Evolutionary conservation across 2,329 filamentous ascomycete species (phyloP).

Genomic region (Colletotrichum noveboracense): DNA sequence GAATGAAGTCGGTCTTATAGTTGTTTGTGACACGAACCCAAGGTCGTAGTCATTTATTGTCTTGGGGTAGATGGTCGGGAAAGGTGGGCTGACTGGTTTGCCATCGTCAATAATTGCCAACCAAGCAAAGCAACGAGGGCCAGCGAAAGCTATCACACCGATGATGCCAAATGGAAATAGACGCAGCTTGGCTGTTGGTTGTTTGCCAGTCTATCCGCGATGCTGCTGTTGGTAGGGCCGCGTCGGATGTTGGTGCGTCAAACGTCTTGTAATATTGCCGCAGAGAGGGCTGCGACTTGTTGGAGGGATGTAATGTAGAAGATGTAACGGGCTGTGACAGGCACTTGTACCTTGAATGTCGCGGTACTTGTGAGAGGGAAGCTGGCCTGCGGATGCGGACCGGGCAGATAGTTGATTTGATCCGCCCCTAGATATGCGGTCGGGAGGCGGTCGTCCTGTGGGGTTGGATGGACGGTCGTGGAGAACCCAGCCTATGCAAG

Average conservation of each 20-base stretch:
- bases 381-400: conserved; percentile 18
- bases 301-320: conserved; percentile 22
- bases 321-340: background rate
- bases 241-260: conserved; percentile 17
- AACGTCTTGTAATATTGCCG: conserved; percentile 12
- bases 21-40: conserved; percentile 19
- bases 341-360: conserved; percentile 21
- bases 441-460: conserved; percentile 16
- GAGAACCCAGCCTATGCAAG: conserved; percentile 15
- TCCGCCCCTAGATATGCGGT: conserved; percentile 21
- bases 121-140: conserved; percentile 8
- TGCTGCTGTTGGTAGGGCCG: conserved; percentile 9
- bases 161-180: conserved; percentile 20
- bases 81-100: conserved; percentile 24
- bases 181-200: conserved; percentile 22
- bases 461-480: conserved; percentile 18
- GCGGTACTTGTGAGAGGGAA: conserved; percentile 23
- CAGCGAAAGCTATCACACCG: conserved; percentile 21
- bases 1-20: conserved; percentile 21
- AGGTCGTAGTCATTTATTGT: conserved; percentile 19
- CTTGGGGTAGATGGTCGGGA: conserved; percentile 16
- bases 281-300: conserved; percentile 19
- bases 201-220: conserved; percentile 20
- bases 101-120: conserved; percentile 23
- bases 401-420: conserved; percentile 21